A percentile compares a stretch with the other conserved stretches of the same genome.
These are phyloP conservation scores for Pogostemon cablin DNA, from an alignment of 257 asterid genomes.

Conservation along the genomic window DNA sequence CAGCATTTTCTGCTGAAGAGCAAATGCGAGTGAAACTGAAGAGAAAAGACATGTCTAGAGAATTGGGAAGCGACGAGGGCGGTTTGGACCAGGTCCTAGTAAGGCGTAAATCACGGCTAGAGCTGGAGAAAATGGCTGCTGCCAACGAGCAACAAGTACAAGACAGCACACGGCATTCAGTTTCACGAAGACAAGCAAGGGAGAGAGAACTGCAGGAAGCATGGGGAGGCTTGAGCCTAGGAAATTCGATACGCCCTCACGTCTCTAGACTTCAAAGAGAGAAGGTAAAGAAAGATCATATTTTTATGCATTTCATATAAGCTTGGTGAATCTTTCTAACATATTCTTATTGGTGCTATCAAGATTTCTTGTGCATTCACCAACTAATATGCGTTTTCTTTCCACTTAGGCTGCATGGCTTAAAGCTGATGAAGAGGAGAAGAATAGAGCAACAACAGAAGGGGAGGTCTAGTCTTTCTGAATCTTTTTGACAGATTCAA, in stretches of 20 bases:
- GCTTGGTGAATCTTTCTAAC: not conserved
- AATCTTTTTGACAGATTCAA: no score
- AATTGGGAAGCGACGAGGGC: slow-evolving; percentile 35
- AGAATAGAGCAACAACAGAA: slow-evolving; percentile 41
- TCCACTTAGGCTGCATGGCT: slow-evolving; percentile 80
- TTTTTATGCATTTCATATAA: not conserved
- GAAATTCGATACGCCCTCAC: slow-evolving; percentile 82
- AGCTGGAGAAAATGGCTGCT: slow-evolving; percentile 61
- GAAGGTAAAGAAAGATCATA: slow-evolving; percentile 52
- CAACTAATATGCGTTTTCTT: not conserved
- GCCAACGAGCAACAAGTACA: slow-evolving; percentile 31
- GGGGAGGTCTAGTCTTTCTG: slow-evolving; percentile 19
- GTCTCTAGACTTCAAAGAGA: slow-evolving; percentile 78
- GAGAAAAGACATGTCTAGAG: slow-evolving; percentile 37
- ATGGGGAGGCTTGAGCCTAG: slow-evolving; percentile 95
- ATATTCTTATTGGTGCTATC: not conserved
- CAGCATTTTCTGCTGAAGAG: slow-evolving; percentile 46
- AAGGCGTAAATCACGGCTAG: slow-evolving; percentile 59
- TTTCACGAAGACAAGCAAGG: slow-evolving; percentile 66
- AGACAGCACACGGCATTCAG: slow-evolving; percentile 43
- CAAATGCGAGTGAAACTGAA: slow-evolving; percentile 40
- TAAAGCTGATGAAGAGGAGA: slow-evolving; percentile 88
- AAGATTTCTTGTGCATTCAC: not conserved
- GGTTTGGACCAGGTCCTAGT: slow-evolving; percentile 80
- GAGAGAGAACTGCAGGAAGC: slow-evolving; percentile 77